Base-by-base conservation (phyloP, 768 basidiomycete genomes). In the Lyophyllum semitale region DNA sequence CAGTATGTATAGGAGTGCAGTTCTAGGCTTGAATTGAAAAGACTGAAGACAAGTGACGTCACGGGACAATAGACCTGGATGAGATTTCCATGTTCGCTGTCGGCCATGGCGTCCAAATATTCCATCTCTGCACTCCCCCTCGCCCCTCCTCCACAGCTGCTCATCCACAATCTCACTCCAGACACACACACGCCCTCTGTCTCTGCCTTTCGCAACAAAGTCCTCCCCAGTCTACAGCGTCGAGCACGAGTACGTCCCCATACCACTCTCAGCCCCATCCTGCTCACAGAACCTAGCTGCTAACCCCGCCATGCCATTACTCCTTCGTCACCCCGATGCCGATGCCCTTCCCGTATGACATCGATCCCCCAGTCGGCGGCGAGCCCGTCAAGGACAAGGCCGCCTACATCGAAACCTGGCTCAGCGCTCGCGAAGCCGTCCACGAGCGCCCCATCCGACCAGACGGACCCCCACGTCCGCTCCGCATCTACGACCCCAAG, bases 311-410 rank as follows among this genome's bases (percentile, higher is more conserved):
- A 37, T 80, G 81, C 4, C 93, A 95, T 68, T 95, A 85, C 71
- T 82, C 88, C n/a, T 85, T 87, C 66, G 87, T 93, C 51, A 80
- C 90, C 3, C 95, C 96, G 0, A 81, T 93, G 59, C 92, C 93
- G 8, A 57, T 89, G 0, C 73, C 86, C 2, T 98, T 97, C 70
- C 96, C 95, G 0, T 93, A 89, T 69, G 75, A 84, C 29, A 84
- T 96, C 23, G 73, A 79, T 46, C 75, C 82, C 0, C 82, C 79
- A 13, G 75, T 79, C 40, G 69, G 80, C n/a, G 49, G 40, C 6
- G 75, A 79, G 17, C 72, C 69, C 1, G 68, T 67, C 8, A 69
- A 77, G n/a, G 84, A 87, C 66, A 81, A 85, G 63, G 78, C 73
- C 0, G 78, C 74, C 3, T 81, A 86, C 61, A 82, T 95, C 25